Base-by-base conservation (phyloP, 148 eudicot genomes). In the Rhododendron ferrugineum region DNA sequence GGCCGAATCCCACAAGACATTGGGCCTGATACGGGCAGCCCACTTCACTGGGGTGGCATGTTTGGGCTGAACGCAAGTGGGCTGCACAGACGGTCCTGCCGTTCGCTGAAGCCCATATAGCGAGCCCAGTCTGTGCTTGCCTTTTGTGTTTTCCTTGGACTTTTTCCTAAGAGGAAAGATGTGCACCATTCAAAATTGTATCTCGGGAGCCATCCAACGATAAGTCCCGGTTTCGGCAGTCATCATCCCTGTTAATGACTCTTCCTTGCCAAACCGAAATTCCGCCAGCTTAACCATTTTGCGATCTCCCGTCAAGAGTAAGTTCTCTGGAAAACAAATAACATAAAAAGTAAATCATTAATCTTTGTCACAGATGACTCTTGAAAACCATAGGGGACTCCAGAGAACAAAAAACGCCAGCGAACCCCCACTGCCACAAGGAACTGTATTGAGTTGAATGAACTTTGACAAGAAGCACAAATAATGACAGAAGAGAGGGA, bases 191-290 rank as follows among this genome's bases (percentile, higher is more conserved):
- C 15, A 66, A 73, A 13, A 81, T 75, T 40, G 30, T 86, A 94
- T 95, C 97, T 92, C 97, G 36, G 97, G 95, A 75, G 95, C 97
- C 97, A 94, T 93, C 96, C 96, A 93, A 6, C 94, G 90, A 83
- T 92, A 94, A 6, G 97, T 94, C 85, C 95, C 95, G 0, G 94
- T 93, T 73, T 94, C 95, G 58, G 95, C 95, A 16, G 97, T 94
- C 95, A 93, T 94, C 96, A 93, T 93, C 82, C 93, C 95, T 76
- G 93, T 93, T 82, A 90, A 87, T 15, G 97, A 81, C 81, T 94
- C 97, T 85, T 94, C 97, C 94, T 90, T 20, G 97, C 97, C 86
- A 93, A 85, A 81, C 97, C 95, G 82, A 94, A 91, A 85, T 94
- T 94, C 97, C 1, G 93, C 95, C 60, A 93, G 93, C 84, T 93